Evolutionary conservation across 441 rosid species (phyloP), one percentile per base, ranked within the genome.

Genomic region (Caryocar brasiliense): DNA sequence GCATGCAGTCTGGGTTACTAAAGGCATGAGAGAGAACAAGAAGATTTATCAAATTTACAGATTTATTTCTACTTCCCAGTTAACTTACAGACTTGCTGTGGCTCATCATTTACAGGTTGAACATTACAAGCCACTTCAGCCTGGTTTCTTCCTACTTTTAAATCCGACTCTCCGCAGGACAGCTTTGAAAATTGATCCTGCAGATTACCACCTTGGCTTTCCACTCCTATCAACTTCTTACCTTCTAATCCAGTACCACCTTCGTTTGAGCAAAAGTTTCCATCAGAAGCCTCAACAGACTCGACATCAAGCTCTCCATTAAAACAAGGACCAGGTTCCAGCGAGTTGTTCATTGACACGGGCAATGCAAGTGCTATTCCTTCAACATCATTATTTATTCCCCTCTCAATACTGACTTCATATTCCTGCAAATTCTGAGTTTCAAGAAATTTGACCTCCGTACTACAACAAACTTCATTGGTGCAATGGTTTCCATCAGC

Each of bases 111-210:
- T 44, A 53, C 47, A 64, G 47, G 26, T 34, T 61, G 58, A 45
- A 59, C 73, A 54, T 38, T 51, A 44, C 47, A 62, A 23, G 30
- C 43, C 40, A 45, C 25, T 49, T 45, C 58, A 36, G 12, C 38
- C 43, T 40, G 34, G 41, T 6, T 47, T 26, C 41, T 56, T 22
- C 41, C 63, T 43, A 50, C 54, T 21, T 20, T 50, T 15, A 36
- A 38, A 21, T 5, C 32, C 5, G 47, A 54, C 19, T 35, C 64
- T 53, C 51, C 44, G 30, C 72, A 59, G 67, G 75, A 67, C 46
- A 57, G 23, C 71, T 72, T 65, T 57, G 75, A 73, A 64, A 70
- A 38, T 48, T 74, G 72, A 55, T 72, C 77, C 74, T 52, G 63
- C 74, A 29, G 52, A 49, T 46, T 52, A 49, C 56, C 32, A 34